These are phyloP conservation scores for Podospora australis DNA, from an alignment of 495 filamentous ascomycete genomes.

Conservation along the genomic window DNA sequence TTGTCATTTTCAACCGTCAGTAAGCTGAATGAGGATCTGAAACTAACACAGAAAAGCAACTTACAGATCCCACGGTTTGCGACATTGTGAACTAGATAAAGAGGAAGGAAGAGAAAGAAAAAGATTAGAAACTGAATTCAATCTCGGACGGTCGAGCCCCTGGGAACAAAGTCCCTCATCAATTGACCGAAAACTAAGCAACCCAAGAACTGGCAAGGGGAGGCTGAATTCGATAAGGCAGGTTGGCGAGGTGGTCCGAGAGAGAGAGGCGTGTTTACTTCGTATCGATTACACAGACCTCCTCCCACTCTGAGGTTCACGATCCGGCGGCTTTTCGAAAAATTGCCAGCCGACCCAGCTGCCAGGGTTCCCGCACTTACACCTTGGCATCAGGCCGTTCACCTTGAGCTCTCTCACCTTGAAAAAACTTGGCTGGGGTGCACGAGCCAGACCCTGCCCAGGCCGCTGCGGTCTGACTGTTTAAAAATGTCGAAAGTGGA, in stretches of 20 bases:
- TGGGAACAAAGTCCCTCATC: constrained; percentile 26
- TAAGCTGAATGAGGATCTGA: not conserved
- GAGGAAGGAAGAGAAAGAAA: not conserved
- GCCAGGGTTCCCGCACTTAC: no score
- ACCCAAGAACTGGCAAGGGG: not conserved
- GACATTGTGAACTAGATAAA: constrained; percentile 15
- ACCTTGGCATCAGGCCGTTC: no score
- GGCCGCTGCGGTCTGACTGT: no score
- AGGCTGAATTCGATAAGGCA: no score
- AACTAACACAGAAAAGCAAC: not conserved
- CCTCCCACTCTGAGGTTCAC: not conserved
- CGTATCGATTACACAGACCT: no score
- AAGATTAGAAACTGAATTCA: no score
- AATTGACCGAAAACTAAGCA: constrained; percentile 5
- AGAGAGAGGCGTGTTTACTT: no score
- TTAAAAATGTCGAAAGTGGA: not conserved
- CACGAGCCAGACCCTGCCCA: no score
- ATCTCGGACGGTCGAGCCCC: constrained; percentile 6
- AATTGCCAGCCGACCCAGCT: no score
- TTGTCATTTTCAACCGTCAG: not conserved
- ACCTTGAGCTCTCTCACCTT: no score
- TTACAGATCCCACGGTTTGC: constrained; percentile 20
- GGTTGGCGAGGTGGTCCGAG: no score
- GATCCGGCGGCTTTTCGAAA: not conserved
- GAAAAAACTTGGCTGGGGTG: no score